Percentiles rank a stretch among this genome's conserved stretches.
These are phyloP conservation scores for Lunularia cruciata DNA, from an alignment of 225 moss, liverwort and hornwort genomes.

Conservation along the genomic window DNA sequence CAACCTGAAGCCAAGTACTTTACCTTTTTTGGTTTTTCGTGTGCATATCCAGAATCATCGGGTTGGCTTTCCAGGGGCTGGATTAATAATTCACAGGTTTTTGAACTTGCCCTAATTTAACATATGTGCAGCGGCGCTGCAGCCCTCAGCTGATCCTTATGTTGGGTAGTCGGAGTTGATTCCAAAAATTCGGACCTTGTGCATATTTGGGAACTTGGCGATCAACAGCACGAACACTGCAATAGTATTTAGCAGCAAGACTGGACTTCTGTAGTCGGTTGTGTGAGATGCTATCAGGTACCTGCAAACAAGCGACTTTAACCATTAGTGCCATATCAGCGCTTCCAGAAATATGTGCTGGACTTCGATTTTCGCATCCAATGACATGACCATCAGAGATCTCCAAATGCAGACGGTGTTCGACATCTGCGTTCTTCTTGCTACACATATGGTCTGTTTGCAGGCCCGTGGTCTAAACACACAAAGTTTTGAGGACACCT, in stretches of 20 bases:
- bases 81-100: constrained; percentile 12
- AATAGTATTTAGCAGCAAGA: constrained; percentile 77
- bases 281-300: constrained; percentile 96
- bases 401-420: too few relatives aligned
- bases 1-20: constrained; percentile 9
- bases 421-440: too few relatives aligned
- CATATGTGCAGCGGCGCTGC: constrained; percentile 1
- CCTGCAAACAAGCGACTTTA: constrained; percentile 42
- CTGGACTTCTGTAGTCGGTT: constrained; percentile 80
- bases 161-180: constrained; percentile 96
- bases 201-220: constrained; percentile 97
- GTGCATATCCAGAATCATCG: constrained; percentile 3
- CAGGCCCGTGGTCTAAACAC: too few relatives aligned
- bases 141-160: constrained; percentile 30
- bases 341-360: background rate
- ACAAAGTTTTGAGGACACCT: too few relatives aligned
- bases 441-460: too few relatives aligned
- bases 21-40: background rate
- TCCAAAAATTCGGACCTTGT: constrained; percentile 91
- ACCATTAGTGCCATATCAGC: background rate
- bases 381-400: too few relatives aligned
- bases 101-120: constrained; percentile 7
- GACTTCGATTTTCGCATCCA: too few relatives aligned
- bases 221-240: constrained; percentile 92
- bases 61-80: background rate